Base-by-base conservation (phyloP, 371 early-diverging fungal species). In the Lichtheimia ramosa region DNA sequence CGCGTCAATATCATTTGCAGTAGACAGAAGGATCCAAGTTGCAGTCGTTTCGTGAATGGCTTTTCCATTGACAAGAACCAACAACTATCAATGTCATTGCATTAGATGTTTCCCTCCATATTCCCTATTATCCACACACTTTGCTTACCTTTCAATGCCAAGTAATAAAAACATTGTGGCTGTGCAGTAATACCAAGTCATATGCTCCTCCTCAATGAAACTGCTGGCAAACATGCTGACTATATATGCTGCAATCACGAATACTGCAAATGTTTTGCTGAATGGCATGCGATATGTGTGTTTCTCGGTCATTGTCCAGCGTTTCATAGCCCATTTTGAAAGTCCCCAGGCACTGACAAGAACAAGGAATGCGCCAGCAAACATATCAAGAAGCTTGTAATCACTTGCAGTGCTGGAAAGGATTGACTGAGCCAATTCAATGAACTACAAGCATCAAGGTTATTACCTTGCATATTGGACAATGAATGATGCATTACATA, bases 201-300 rank as follows among this genome's bases (percentile, higher is more conserved):
- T 76, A 54, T 88, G 89, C 62, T 92, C 92, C 54, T 92, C 90
- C 65, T 92, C 92, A 1, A 92, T 82, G 68, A 86, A 85, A 50
- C 91, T 90, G 48, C 89, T 89, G 1, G 92, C 83, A 69, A 83
- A 83, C 63, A 87, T 63, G 3, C 87, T 83, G 10, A 79, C 27
- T n/a, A 79, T 53, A 51, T 88, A 89, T 10, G 74, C 66, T 7
- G 62, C 43, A 25, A 81, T 18, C 15, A 74, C 65, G 43, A 74
- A 51, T 1, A 60, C 56, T 0, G 74, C 63, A 49, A 85, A 71
- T 10, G 51, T 39, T 42, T 61, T 58, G 48, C 20, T 58, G 3
- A 54, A 4, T 1, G 46, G 21, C 46, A 46, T 24, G 25, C 74
- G 70, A 70, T 14, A 13, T 24, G 10, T 4, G 3, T 2, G 20